Base-by-base conservation (phyloP, 169 alveolate genomes). In the Babesia gibsoni region DNA sequence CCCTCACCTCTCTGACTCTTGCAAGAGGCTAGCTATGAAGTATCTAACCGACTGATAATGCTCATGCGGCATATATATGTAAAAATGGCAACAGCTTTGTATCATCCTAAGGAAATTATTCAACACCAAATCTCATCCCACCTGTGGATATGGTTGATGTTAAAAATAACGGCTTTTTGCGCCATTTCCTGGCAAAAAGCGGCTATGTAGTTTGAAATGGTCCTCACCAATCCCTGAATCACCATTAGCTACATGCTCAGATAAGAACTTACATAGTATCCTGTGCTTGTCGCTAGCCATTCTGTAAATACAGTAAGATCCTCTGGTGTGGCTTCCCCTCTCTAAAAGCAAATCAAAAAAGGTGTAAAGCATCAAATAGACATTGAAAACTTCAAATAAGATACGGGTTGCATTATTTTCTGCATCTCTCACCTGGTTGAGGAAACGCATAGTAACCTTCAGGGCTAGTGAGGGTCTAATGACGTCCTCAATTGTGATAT, bases 121-220 rank as follows among this genome's bases (percentile, higher is more conserved):
- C 18, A 3, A 33, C 8, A 1, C 33, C 20, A 16, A 30, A 27
- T 18, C 23, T 16, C 2, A 27, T 16, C 23, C 23, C 43, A 77
- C 80, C 81, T 66, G 68, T 54, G 54, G 46, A 77, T 56, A 41
- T 77, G 79, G n/a, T 54, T 46, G 8, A 43, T 36, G 59, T 43
- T 50, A 49, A 77, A 65, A 9, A 37, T 56, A 10, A 30, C 67
- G 20, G 85, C 54, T 16, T 41, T 29, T 25, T 52, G 68, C 30
- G 84, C 49, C 23, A 73, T n/a, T 9, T n/a, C 35, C 22, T 16
- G 5, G 37, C 50, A 39, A 22, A 73, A n/a, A 20, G 32, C 1
- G 33, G 48, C 49, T 32, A 64, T 23, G 33, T 22, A 54, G 22
- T 4, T 30, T 16, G 59, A 3, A 3, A 52, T 8, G n/a, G 46